Conservation (phyloP, 2,329 filamentous ascomycete genomes). For the Pseudocercospora macadamiae region DNA sequence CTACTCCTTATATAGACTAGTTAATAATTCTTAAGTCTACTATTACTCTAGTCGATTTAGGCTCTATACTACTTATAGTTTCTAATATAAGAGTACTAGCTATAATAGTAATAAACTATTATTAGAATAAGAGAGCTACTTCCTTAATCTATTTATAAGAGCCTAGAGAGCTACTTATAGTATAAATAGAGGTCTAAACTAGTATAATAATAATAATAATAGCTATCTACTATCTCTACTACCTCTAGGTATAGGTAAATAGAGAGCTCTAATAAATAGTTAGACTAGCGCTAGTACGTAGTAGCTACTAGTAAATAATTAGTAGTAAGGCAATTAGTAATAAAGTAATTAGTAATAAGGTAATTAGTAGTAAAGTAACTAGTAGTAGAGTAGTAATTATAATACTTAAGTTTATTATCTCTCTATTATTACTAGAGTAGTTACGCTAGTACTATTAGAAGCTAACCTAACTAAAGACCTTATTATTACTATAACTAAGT, state of each 20-base stretch:
- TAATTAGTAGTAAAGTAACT: too few relatives aligned
- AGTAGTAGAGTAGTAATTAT: not conserved
- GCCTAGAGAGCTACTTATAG: too few relatives aligned
- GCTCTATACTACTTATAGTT: not conserved
- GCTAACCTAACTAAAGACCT: not conserved
- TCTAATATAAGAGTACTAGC: not conserved
- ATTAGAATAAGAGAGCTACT: not conserved
- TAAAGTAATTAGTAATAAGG: too few relatives aligned
- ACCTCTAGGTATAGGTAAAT: too few relatives aligned
- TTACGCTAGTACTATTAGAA: too few relatives aligned
- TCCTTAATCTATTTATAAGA: too few relatives aligned
- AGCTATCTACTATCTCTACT: not conserved
- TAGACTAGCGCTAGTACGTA: too few relatives aligned
- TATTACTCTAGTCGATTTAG: not conserved
- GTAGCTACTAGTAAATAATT: too few relatives aligned
- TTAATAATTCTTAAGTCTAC: not conserved
- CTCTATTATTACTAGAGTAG: not conserved
- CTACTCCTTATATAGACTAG: not conserved
- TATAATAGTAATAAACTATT: not conserved
- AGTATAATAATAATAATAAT: not conserved
- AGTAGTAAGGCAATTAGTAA: too few relatives aligned
- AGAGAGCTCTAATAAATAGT: too few relatives aligned
- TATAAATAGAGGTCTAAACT: not conserved
- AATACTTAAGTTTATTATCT: not conserved
- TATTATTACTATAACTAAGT: not conserved